Evolutionary conservation across 495 filamentous ascomycete species (phyloP).

Genomic region (Peziza echinospora): DNA sequence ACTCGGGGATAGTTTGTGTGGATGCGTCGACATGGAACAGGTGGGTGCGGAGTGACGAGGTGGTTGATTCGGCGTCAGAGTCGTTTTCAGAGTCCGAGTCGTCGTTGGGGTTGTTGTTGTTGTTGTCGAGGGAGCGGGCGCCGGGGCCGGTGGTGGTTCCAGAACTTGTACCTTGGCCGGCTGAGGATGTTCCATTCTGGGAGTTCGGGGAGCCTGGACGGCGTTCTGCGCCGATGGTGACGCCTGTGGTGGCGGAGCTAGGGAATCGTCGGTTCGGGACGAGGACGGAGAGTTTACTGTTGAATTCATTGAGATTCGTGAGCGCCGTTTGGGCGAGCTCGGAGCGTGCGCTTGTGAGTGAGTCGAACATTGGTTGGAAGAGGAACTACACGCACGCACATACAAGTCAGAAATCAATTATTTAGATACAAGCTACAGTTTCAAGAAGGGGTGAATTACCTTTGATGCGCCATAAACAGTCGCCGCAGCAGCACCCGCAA

Average conservation of each 20-base stretch:
- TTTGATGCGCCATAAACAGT: background rate
- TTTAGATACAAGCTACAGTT: too few relatives aligned
- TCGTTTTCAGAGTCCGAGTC: slow-evolving; percentile 28
- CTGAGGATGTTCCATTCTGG: background rate
- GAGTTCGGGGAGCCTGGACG: background rate
- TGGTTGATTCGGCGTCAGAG: slow-evolving; percentile 21
- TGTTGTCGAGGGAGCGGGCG: background rate
- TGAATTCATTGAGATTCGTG: slow-evolving; percentile 3
- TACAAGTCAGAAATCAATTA: too few relatives aligned
- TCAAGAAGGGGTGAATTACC: too few relatives aligned
- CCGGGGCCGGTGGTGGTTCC: background rate
- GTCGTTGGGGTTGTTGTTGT: slow-evolving; percentile 1
- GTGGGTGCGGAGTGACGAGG: slow-evolving; percentile 49
- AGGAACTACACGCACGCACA: too few relatives aligned
- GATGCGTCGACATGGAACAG: slow-evolving; percentile 80
- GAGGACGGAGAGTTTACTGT: slow-evolving; percentile 5
- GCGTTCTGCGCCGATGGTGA: slow-evolving; percentile 18
- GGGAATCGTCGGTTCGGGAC: slow-evolving; percentile 2
- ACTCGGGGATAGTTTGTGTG: slow-evolving; percentile 51
- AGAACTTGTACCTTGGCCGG: background rate
- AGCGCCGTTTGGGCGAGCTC: slow-evolving; percentile 9
- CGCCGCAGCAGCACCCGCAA: background rate
- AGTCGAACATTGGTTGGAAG: background rate
- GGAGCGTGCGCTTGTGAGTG: slow-evolving; percentile 1
- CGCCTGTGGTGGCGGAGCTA: slow-evolving; percentile 3